Evolutionary conservation across 192 early-diverging fungal genomes (phyloP).

Genomic region (Backusella parvicylindrica): DNA sequence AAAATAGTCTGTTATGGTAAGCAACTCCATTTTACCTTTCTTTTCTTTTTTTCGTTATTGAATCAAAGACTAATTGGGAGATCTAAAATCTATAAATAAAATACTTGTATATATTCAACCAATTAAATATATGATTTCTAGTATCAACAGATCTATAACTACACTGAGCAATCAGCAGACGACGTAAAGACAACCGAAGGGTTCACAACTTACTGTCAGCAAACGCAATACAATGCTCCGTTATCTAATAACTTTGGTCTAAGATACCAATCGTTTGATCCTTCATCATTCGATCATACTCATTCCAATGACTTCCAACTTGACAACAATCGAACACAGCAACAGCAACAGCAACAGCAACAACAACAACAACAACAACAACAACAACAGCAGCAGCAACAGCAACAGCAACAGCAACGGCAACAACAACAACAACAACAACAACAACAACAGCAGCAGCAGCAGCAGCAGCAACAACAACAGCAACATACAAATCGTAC

Average conservation of each 20-base stretch:
- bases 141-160: conserved; percentile 16
- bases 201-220: neutral
- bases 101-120: too few relatives aligned
- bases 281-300: neutral
- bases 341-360: neutral
- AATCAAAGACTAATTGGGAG: neutral
- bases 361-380: neutral
- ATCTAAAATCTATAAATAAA: neutral
- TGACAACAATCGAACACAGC: neutral
- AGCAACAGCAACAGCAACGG: neutral
- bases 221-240: neutral
- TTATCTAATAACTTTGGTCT: neutral
- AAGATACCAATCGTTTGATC: neutral
- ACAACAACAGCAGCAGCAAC: neutral
- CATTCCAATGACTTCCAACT: neutral
- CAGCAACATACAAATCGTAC: neutral
- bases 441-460: neutral
- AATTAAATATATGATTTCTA: neutral
- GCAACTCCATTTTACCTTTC: neutral
- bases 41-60: neutral
- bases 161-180: neutral
- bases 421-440: neutral
- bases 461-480: neutral
- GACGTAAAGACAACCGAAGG: neutral
- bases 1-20: conserved; percentile 7